Conservation (phyloP, 257 asterid species). For the Mitragyna speciosa region DNA sequence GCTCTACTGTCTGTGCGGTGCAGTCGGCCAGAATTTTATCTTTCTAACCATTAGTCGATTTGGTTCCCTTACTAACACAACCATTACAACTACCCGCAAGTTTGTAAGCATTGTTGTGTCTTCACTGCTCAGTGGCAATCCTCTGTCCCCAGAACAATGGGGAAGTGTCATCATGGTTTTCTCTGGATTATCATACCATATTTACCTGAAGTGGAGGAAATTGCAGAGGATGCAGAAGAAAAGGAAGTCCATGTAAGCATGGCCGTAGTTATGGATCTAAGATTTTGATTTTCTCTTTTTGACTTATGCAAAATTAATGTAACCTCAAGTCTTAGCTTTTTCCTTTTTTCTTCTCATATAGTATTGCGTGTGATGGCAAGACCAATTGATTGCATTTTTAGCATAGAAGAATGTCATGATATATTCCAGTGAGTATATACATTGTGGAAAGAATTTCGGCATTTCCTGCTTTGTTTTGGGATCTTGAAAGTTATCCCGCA, state of each 20-base stretch:
- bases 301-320: constrained; percentile 4
- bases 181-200: constrained; percentile 88
- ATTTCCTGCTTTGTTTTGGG: not conserved
- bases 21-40: constrained; percentile 90
- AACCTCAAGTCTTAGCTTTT: constrained; percentile 13
- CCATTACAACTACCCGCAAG: constrained; percentile 92
- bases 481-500: too few relatives aligned
- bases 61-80: constrained; percentile 94
- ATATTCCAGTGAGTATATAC: not conserved
- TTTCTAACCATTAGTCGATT: constrained; percentile 88
- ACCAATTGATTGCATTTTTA: not conserved
- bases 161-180: constrained; percentile 87
- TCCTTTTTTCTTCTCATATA: not conserved
- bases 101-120: constrained; percentile 97
- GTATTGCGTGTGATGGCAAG: constrained; percentile 1
- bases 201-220: constrained; percentile 82
- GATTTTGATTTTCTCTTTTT: constrained; percentile 23
- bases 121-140: constrained; percentile 82
- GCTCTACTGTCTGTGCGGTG: constrained; percentile 89
- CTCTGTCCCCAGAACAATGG: constrained; percentile 85
- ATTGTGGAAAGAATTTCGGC: not conserved
- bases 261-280: constrained; percentile 17
- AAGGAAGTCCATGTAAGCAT: constrained; percentile 53
- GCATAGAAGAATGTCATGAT: constrained; percentile 5
- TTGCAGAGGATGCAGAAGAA: constrained; percentile 65